Evolutionary conservation across 345 rosid genomes (phyloP), one percentile per base, ranked within the genome.

Genomic region (Clarkia xantiana): DNA sequence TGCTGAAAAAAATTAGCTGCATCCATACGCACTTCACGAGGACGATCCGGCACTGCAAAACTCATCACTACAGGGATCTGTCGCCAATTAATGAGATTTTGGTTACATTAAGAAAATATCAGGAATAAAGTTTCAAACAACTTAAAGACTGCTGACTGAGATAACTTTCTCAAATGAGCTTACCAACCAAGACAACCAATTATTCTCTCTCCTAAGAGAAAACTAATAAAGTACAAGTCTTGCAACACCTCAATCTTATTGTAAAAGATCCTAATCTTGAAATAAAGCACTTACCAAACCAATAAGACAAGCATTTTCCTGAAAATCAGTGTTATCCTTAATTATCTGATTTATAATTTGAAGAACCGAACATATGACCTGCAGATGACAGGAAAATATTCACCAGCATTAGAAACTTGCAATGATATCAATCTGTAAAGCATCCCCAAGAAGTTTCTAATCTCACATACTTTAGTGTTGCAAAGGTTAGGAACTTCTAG

Each of bases 221-320:
- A 23, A 54, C 23, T 57, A 62, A 19, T 12, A 14, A 45, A 59
- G 44, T 36, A 59, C 47, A 20, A 49, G 14, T 15, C 34, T 1
- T 20, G n/a, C 17, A 48, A 48, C 41, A 25, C 11, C 18, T n/a
- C 6, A 20, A 3, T n/a, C n/a, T n/a, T n/a, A n/a, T n/a, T n/a
- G n/a, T 22, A 14, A 18, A 49, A 49, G 36, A 29, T 29, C 9
- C 19, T 25, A 2, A 14, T 49, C 12, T 34, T 20, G 10, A 56
- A 42, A 53, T 25, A 57, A 59, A 43, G 29, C 55, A 62, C 87
- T 71, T 68, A 79, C 87, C 53, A 83, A 64, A 63, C 96, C 96
- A 64, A 91, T 86, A 66, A 91, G 96, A 71, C 98, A 91, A 60
- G 98, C 98, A 71, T 91, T 87, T 78, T 91, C 94, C 79, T 72